phyloP scores from a whole-genome alignment of 2,329 filamentous ascomycete genomes.

The Paecilomyces variotii region DNA sequence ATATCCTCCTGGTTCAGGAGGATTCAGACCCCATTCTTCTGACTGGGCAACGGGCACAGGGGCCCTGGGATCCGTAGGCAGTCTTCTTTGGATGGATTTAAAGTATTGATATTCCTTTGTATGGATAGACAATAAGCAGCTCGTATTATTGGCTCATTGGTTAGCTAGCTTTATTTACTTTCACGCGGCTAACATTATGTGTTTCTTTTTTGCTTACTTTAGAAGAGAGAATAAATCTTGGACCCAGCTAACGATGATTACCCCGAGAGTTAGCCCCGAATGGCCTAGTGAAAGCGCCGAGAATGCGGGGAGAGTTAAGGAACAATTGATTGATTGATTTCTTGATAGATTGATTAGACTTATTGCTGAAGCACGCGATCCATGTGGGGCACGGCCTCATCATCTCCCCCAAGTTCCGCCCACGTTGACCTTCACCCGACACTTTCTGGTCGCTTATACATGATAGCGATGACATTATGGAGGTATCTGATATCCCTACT shows the following conservation, averaged over 20 bases:
- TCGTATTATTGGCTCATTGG: too few species aligned
- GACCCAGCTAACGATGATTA: background rate
- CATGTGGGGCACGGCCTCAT: background rate
- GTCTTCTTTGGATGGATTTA: background rate
- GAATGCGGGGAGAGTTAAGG: background rate
- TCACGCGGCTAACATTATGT: too few species aligned
- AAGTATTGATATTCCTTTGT: too few species aligned
- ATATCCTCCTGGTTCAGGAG: constrained; percentile 51
- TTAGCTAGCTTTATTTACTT: too few species aligned
- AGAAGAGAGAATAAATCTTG: background rate
- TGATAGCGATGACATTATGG: background rate
- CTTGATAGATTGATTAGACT: background rate
- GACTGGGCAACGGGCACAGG: constrained; percentile 44
- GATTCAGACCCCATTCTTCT: constrained; percentile 48
- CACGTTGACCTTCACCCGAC: background rate
- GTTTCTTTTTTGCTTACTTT: too few species aligned
- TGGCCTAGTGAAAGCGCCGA: background rate
- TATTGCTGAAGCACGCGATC: background rate
- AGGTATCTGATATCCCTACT: background rate
- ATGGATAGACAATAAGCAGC: background rate
- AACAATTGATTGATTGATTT: background rate
- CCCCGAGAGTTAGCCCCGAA: background rate
- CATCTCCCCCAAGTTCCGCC: background rate
- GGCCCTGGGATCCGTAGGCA: constrained; percentile 44
- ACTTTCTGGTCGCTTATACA: background rate